Percentiles rank a stretch among this genome's conserved stretches.
Evolutionary conservation across 2,329 filamentous ascomycete genomes (phyloP).

Genomic region (Aureobasidium uvarum): DNA sequence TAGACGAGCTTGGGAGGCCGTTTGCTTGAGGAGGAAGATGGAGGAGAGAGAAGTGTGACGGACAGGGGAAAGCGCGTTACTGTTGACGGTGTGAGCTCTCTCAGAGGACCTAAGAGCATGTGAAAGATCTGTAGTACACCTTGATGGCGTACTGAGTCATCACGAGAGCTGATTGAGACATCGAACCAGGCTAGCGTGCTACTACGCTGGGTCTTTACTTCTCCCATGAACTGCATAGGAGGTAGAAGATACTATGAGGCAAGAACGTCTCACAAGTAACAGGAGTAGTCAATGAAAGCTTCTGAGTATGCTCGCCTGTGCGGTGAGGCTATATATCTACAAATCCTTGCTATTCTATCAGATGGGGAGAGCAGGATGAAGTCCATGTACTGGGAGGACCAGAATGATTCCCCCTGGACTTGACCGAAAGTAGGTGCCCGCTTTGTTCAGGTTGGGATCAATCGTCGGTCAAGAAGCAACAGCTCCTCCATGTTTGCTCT

Average conservation of each 20-base stretch:
- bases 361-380: background rate
- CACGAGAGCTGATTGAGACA: background rate
- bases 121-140: too few species aligned
- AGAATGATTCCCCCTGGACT: background rate
- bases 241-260: too few species aligned
- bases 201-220: background rate
- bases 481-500: background rate
- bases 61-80: too few species aligned
- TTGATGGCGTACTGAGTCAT: background rate
- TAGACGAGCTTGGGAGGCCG: slow-evolving; percentile 46
- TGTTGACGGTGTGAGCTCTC: too few species aligned
- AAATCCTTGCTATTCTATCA: background rate
- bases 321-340: background rate
- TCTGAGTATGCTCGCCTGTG: background rate
- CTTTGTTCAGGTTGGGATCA: background rate
- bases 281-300: background rate
- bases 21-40: slow-evolving; percentile 41
- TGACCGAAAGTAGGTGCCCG: background rate
- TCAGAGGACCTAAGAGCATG: too few species aligned
- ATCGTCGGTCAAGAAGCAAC: background rate
- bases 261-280: too few species aligned
- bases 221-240: too few species aligned
- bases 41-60: slow-evolving; percentile 29
- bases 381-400: background rate
- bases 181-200: background rate